Conservation (phyloP, 306 rosid genomes). For the Mucuna pruriens region DNA sequence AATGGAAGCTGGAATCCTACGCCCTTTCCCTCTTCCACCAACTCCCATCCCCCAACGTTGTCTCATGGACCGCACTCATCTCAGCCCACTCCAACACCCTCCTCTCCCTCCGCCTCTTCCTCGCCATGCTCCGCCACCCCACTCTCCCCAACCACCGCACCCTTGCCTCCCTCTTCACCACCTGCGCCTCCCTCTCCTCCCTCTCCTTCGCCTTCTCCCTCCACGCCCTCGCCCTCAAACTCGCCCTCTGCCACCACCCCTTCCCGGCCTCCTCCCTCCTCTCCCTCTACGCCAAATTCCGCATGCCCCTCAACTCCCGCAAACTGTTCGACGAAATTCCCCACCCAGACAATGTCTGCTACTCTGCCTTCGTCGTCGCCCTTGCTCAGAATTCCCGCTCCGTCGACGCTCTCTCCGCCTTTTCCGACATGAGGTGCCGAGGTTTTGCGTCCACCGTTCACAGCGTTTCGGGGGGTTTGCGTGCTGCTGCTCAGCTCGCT, state of each 20-base stretch:
- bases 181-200: conserved; percentile 64
- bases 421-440: conserved; percentile 55
- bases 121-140: conserved; percentile 84
- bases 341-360: conserved; percentile 67
- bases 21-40: conserved; percentile 60
- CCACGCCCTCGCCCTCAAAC: conserved; percentile 72
- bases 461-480: conserved; percentile 69
- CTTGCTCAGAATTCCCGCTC: conserved; percentile 71
- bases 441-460: conserved; percentile 60
- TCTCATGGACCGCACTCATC: conserved; percentile 80
- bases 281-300: conserved; percentile 62
- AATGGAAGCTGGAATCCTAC: conserved; percentile 49
- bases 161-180: conserved; percentile 67
- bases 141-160: conserved; percentile 79
- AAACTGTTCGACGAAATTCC: conserved; percentile 74
- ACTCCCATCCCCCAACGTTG: conserved; percentile 77
- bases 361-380: conserved; percentile 68
- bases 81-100: conserved; percentile 62
- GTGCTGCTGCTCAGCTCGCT: conserved; percentile 73
- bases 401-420: conserved; percentile 50
- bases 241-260: conserved; percentile 54
- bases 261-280: conserved; percentile 72
- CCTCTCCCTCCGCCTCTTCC: conserved; percentile 63
- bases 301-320: conserved; percentile 52
- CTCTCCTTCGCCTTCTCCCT: conserved; percentile 66